A percentile compares a stretch with the other conserved stretches of the same genome.
phyloP scores from a whole-genome alignment of 441 rosid species.

The Gossypium schwendimanii region DNA sequence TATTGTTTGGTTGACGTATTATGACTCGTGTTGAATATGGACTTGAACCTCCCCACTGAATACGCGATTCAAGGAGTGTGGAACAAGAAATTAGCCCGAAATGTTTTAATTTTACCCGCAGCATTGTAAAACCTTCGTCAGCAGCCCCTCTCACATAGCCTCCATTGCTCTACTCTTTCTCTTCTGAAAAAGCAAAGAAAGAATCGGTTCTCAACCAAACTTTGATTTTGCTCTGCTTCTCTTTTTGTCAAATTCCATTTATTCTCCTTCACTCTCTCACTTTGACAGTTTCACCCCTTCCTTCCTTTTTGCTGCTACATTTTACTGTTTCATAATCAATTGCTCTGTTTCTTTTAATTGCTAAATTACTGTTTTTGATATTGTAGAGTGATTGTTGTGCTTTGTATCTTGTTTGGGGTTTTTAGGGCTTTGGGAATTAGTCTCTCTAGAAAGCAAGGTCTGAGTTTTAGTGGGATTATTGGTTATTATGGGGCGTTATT shows the following conservation, averaged over 20 bases:
- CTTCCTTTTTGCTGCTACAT: not conserved
- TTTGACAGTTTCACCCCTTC: not conserved
- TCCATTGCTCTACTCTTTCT: too few species aligned
- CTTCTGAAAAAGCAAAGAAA: not conserved
- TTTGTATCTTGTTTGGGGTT: not conserved
- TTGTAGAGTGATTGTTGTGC: not conserved
- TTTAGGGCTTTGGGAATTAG: not conserved
- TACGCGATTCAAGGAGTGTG: too few species aligned
- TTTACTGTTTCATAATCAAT: not conserved
- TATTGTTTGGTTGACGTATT: too few species aligned
- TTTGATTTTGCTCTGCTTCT: not conserved
- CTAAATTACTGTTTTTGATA: not conserved
- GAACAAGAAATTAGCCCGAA: too few species aligned
- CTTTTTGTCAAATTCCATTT: not conserved
- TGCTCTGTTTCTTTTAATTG: not conserved
- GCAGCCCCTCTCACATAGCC: too few species aligned
- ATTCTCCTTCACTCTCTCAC: not conserved
- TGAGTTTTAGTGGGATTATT: not conserved
- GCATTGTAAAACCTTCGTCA: too few species aligned
- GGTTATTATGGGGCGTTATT: constrained; percentile 3
- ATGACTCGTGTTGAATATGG: too few species aligned
- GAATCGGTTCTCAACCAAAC: not conserved
- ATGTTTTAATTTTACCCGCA: too few species aligned
- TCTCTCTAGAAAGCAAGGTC: not conserved
- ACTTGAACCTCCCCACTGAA: too few species aligned